Evolutionary conservation across 495 filamentous ascomycete species (phyloP).

Genomic region (Penicillium atrosanguineum): DNA sequence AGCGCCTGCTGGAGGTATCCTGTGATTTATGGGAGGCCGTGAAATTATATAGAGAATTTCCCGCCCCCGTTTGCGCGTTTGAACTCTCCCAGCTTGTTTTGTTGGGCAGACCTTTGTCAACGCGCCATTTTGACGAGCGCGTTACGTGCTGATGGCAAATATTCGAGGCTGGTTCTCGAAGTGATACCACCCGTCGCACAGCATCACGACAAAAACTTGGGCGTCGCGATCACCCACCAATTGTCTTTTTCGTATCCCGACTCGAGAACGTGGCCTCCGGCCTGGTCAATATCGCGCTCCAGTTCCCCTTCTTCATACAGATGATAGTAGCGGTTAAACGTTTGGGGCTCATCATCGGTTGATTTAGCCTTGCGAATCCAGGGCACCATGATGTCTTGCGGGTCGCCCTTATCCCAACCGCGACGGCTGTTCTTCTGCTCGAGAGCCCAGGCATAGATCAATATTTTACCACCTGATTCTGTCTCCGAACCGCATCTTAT

Average conservation of each 20-base stretch:
- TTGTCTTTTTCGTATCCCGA: slow-evolving; percentile 97
- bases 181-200: slow-evolving; percentile 4
- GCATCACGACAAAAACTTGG: slow-evolving; percentile 17
- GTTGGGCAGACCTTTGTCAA: slow-evolving; percentile 4
- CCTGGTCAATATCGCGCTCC: slow-evolving; percentile 71
- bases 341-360: slow-evolving; percentile 28
- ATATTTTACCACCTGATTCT: slow-evolving; percentile 55
- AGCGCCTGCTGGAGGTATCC: slow-evolving; percentile 44
- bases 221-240: slow-evolving; percentile 81
- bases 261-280: slow-evolving; percentile 72
- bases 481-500: slow-evolving; percentile 45
- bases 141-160: slow-evolving; percentile 5
- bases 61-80: slow-evolving; percentile 19
- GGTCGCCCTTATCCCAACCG: slow-evolving; percentile 84
- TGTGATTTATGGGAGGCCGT: slow-evolving; percentile 34
- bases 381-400: slow-evolving; percentile 93
- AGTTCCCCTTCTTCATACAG: slow-evolving; percentile 85
- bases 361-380: slow-evolving; percentile 68
- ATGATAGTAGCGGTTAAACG: slow-evolving; percentile 91
- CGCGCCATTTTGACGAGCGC: not conserved
- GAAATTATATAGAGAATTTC: slow-evolving; percentile 35
- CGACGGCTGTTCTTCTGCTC: slow-evolving; percentile 87
- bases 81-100: slow-evolving; percentile 1
- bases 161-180: slow-evolving; percentile 42
- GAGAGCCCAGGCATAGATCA: slow-evolving; percentile 96